Evolutionary conservation across 1,284 basidiomycete genomes (phyloP).

Genomic region (Phlebopus sp.): DNA sequence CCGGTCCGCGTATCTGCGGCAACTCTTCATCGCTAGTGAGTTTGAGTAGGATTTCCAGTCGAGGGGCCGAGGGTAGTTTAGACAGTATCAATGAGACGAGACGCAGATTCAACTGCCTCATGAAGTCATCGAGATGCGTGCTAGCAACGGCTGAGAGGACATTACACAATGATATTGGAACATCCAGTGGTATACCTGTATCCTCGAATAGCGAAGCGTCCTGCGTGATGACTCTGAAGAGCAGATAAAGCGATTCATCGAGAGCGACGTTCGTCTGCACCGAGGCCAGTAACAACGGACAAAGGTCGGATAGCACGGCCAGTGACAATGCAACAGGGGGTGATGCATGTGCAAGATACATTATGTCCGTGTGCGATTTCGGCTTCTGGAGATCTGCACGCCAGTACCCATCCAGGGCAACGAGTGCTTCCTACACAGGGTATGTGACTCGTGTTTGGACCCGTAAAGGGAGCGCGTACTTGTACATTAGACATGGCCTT

Average conservation of each 20-base stretch:
- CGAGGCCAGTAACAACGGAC: constrained; percentile 46
- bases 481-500: constrained; percentile 35
- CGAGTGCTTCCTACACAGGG: constrained; percentile 18
- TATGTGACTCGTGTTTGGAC: constrained; percentile 19
- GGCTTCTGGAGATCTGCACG: constrained; percentile 5
- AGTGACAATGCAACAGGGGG: constrained; percentile 19
- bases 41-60: constrained; percentile 52
- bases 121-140: constrained; percentile 53
- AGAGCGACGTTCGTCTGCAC: constrained; percentile 51
- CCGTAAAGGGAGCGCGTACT: constrained; percentile 32
- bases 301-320: constrained; percentile 36
- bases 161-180: constrained; percentile 45
- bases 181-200: constrained; percentile 37
- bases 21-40: constrained; percentile 47
- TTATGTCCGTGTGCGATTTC: constrained; percentile 37
- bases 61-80: constrained; percentile 43
- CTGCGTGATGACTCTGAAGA: constrained; percentile 44
- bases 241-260: constrained; percentile 56
- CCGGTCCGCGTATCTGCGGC: constrained; percentile 64
- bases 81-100: constrained; percentile 51
- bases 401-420: constrained; percentile 5
- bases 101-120: constrained; percentile 59
- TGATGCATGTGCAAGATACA: constrained; percentile 47
- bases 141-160: constrained; percentile 56
- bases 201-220: constrained; percentile 14